Conservation (phyloP, 2,329 filamentous ascomycete species). For the Corinectria fuckeliana region DNA sequence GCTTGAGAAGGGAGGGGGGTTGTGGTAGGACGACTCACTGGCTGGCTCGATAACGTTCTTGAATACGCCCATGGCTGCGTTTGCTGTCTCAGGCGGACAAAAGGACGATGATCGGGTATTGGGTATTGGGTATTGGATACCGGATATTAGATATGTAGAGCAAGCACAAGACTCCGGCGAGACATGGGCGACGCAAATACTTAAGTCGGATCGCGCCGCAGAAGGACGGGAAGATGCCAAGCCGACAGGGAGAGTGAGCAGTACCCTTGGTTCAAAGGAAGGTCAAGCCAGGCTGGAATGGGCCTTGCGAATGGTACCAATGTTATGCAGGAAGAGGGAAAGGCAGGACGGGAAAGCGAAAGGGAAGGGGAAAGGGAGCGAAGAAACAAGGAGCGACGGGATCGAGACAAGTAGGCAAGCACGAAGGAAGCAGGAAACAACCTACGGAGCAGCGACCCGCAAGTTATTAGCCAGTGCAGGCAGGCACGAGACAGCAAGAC, state of each 20-base stretch:
- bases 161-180: not conserved
- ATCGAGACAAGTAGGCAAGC: not conserved
- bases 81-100: not conserved
- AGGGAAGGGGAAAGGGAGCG: not conserved
- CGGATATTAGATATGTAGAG: not conserved
- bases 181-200: not conserved
- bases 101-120: no score
- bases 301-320: no score
- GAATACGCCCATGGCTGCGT: conserved; percentile 5
- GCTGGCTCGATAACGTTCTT: conserved; percentile 22
- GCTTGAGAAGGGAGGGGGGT: no score
- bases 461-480: not conserved
- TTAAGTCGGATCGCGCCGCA: not conserved
- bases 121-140: no score
- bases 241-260: no score
- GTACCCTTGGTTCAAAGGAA: no score
- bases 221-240: not conserved
- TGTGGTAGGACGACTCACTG: not conserved
- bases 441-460: not conserved
- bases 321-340: not conserved
- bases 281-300: not conserved
- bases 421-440: not conserved
- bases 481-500: not conserved
- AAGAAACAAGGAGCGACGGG: not conserved
- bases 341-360: not conserved